Evolutionary conservation across 352 stramenopile genomes (phyloP).

Genomic region (Peronospora destructor): DNA sequence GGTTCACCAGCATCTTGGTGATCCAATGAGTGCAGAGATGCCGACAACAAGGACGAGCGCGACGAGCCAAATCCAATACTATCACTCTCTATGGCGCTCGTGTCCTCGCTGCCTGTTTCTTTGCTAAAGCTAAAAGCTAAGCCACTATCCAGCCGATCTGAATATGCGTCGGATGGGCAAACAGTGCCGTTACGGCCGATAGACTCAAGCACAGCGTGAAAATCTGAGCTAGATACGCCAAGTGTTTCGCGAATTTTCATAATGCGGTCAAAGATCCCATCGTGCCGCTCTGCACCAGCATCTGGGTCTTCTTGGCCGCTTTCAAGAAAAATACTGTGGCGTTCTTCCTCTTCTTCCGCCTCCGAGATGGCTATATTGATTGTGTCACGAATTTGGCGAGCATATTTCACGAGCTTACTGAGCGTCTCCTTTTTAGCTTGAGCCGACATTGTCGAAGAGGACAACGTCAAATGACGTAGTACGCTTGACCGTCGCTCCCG

Average conservation of each 20-base stretch:
- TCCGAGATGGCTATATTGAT: conserved; percentile 62
- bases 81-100: conserved; percentile 15
- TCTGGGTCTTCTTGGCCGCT: conserved; percentile 22
- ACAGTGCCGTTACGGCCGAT: conserved; percentile 19
- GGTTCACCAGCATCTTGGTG: conserved; percentile 34
- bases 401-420: conserved; percentile 51
- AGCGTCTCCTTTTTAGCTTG: conserved; percentile 39
- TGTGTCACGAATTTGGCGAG: conserved; percentile 59
- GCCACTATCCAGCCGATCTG: conserved; percentile 16
- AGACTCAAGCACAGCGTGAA: conserved; percentile 38
- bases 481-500: conserved; percentile 10
- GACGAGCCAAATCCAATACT: conserved; percentile 24
- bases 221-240: conserved; percentile 39
- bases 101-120: conserved; percentile 14
- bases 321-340: conserved; percentile 23
- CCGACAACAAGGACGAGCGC: conserved; percentile 24
- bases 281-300: conserved; percentile 23
- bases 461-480: conserved; percentile 28
- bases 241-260: conserved; percentile 44
- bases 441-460: conserved; percentile 25
- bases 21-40: conserved; percentile 22
- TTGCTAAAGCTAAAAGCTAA: conserved; percentile 26
- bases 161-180: conserved; percentile 14
- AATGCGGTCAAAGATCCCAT: conserved; percentile 47
- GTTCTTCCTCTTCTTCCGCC: conserved; percentile 38